Evolutionary conservation across 2,329 filamentous ascomycete genomes (phyloP).

Genomic region (Harringtonia lauricola): DNA sequence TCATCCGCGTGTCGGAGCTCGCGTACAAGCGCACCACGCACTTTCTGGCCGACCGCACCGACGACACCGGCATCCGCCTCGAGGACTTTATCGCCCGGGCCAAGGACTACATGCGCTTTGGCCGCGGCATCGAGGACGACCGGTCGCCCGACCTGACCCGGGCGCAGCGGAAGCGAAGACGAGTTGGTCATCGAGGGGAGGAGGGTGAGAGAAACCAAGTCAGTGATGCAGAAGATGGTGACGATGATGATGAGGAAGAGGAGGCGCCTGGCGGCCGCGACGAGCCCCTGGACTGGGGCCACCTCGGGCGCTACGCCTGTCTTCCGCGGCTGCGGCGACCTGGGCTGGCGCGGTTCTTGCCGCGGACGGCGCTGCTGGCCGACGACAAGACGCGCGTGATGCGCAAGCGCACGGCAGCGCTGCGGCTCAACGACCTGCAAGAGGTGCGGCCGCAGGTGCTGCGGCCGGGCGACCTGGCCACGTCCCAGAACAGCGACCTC

Average conservation of each 20-base stretch:
- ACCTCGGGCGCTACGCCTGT: conserved; percentile 68
- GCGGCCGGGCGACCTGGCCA: conserved; percentile 59
- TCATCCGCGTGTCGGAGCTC: conserved; percentile 71
- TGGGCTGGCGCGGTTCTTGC: conserved; percentile 68
- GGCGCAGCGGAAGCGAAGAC: conserved; percentile 35
- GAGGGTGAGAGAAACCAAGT: background rate
- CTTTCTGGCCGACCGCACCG: conserved; percentile 56
- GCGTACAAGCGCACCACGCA: conserved; percentile 68
- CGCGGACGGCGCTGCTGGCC: conserved; percentile 70
- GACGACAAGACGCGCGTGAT: conserved; percentile 71
- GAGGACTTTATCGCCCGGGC: conserved; percentile 90
- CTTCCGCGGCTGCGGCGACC: conserved; percentile 64
- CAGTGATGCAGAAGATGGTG: conserved; percentile 48
- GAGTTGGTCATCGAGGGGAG: conserved; percentile 42
- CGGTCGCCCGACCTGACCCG: conserved; percentile 38
- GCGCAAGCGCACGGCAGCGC: conserved; percentile 58
- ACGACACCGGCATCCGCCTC: conserved; percentile 67
- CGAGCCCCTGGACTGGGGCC: conserved; percentile 76
- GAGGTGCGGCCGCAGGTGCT: conserved; percentile 73
- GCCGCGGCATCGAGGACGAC: conserved; percentile 41
- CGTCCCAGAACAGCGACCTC: conserved; percentile 67
- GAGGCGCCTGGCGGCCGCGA: conserved; percentile 47
- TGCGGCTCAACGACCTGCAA: conserved; percentile 55
- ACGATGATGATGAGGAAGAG: conserved; percentile 51
- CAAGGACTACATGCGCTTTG: conserved; percentile 73